Percentiles rank a stretch among this genome's conserved stretches.
phyloP scores from a whole-genome alignment of 129 eudicot species.

The Saposhnikovia divaricata region DNA sequence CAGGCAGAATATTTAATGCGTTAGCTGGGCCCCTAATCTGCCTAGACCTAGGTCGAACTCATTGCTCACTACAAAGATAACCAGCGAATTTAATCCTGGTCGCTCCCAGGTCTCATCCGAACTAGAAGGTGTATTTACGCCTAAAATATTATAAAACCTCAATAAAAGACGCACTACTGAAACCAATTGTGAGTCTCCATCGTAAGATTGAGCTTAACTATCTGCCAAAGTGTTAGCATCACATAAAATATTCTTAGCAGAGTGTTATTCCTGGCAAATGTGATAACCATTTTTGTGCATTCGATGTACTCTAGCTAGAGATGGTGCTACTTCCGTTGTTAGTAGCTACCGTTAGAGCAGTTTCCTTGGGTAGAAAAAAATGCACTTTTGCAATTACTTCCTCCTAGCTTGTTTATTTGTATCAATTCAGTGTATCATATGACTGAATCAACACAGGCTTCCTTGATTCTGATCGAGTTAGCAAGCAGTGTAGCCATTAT shows the following conservation, averaged over 20 bases:
- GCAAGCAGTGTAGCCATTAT: not conserved
- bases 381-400: too few relatives aligned
- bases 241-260: not conserved
- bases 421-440: not conserved
- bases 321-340: not conserved
- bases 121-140: not conserved
- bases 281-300: not conserved
- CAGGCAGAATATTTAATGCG: not conserved
- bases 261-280: not conserved
- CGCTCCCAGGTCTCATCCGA: not conserved
- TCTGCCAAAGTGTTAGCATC: not conserved
- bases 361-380: too few relatives aligned
- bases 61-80: not conserved
- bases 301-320: not conserved
- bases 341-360: not conserved
- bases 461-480: not conserved
- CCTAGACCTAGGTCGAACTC: not conserved
- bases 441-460: not conserved
- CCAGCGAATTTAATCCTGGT: not conserved
- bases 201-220: not conserved
- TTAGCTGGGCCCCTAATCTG: constrained; percentile 4
- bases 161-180: not conserved
- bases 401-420: not conserved
- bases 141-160: not conserved
- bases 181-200: not conserved